Evolutionary conservation across 495 filamentous ascomycete genomes (phyloP), one percentile per base, ranked within the genome.

Genomic region (Glonium stellatum): DNA sequence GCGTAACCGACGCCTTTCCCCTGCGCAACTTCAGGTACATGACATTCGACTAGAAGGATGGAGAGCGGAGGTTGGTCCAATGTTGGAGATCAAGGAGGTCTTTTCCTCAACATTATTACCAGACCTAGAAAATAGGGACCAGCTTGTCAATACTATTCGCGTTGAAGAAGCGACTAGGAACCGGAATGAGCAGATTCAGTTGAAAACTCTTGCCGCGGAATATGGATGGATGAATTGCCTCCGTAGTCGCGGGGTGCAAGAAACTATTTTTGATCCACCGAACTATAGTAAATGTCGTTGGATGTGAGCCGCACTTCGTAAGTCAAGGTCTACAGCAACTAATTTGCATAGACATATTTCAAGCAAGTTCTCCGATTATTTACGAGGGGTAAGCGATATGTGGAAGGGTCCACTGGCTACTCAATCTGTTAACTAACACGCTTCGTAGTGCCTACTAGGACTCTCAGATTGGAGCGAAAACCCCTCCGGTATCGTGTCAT

Each of bases 151-250:
- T 13, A 49, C 31, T 0, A 44, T 66, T 12, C 53, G 35, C 6
- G 13, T 60, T 12, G 65, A 65, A 34, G 55, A 67, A 39, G 55
- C 60, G 4, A 62, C 65, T 6, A 46, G 55, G 18, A 69, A 69
- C 55, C 49, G 63, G 8, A 70, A 66, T 22, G 72, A 75, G 62
- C 65, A 70, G 55, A 62, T 61, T 31, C 60, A 60, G 25, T 57
- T 74, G 23, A 53, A 55, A n/a, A 44, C 46, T 13, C 42, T 75
- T 12, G 66, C 67, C 13, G 58, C 60, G 8, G 65, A 72, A 35
- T 73, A 72, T 60, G 73, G 73, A 10, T 75, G 73, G 73, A 67
- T 74, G 60, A 70, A 73, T 31, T 60, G 62, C 49, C 53, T 75
- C 3, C 53, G 71, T 21, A 63, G 65, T 23, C 53, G 54, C 37